Conservation (phyloP, 352 stramenopile genomes). For the Peronospora destructor region DNA sequence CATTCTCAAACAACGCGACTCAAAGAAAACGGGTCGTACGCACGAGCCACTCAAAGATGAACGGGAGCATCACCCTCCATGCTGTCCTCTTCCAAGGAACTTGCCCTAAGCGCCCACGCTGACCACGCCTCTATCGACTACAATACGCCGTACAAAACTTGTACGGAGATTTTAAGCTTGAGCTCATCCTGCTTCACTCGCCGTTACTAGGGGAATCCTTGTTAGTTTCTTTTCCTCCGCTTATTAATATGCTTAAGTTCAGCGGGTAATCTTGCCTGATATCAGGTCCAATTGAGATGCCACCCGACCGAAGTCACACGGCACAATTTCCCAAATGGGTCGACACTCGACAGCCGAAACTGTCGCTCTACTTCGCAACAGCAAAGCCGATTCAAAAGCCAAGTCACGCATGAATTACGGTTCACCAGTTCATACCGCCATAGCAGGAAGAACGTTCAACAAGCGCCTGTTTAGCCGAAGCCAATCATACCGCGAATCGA, state of each 20-base stretch:
- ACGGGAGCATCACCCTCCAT: conserved; percentile 73
- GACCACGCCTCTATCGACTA: not conserved
- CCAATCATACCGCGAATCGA: conserved; percentile 15
- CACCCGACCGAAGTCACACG: not conserved
- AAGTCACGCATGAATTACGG: conserved; percentile 4
- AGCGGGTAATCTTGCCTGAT: conserved; percentile 20
- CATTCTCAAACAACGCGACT: conserved; percentile 86
- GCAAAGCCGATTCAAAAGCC: conserved; percentile 7
- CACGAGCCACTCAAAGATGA: conserved; percentile 32
- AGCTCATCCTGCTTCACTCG: not conserved
- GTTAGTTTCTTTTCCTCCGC: not conserved
- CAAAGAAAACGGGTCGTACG: conserved; percentile 55
- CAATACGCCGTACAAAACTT: not conserved
- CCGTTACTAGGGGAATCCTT: not conserved
- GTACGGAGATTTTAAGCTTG: not conserved
- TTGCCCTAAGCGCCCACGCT: not conserved
- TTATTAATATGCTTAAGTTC: conserved; percentile 8
- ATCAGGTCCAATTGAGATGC: conserved; percentile 18
- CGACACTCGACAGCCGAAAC: not conserved
- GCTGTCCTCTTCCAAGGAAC: conserved; percentile 1
- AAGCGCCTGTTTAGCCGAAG: conserved; percentile 10
- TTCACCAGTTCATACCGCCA: conserved; percentile 7
- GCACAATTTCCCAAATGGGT: conserved; percentile 8
- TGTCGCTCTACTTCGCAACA: conserved; percentile 9
- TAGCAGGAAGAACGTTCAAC: conserved; percentile 8